Conservation (phyloP, 129 eudicot species). For the Tagetes patula region DNA sequence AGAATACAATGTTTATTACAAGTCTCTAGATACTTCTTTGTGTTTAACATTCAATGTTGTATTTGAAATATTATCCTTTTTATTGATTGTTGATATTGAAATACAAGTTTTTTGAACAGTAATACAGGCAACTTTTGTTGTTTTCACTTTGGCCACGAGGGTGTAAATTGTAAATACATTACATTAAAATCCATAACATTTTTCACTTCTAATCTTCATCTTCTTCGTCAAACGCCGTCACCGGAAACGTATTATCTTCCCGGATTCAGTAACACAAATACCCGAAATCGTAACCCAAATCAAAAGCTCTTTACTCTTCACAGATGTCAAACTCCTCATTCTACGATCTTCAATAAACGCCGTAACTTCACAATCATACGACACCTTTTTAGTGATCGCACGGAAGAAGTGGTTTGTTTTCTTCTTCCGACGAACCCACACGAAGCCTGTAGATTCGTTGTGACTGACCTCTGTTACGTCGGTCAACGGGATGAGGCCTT, state of each 20-base stretch:
- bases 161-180: too few relatives aligned
- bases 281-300: conserved; percentile 73
- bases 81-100: too few relatives aligned
- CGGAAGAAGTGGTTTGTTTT: conserved; percentile 50
- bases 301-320: conserved; percentile 80
- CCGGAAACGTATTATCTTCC: conserved; percentile 69
- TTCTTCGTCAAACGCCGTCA: conserved; percentile 59
- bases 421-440: conserved; percentile 80
- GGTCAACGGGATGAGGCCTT: conserved; percentile 67
- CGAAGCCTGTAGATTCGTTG: conserved; percentile 71
- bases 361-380: conserved; percentile 76
- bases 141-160: too few relatives aligned
- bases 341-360: conserved; percentile 67
- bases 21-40: too few relatives aligned
- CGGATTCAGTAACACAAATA: conserved; percentile 51
- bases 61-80: too few relatives aligned
- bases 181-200: neutral
- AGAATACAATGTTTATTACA: too few relatives aligned
- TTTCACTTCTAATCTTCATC: neutral
- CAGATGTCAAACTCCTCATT: conserved; percentile 77
- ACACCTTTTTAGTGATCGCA: conserved; percentile 46
- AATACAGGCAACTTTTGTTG: too few relatives aligned
- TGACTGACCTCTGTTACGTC: conserved; percentile 71
- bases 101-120: too few relatives aligned
- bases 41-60: too few relatives aligned